Evolutionary conservation across 179 eudicot species (phyloP).

Genomic region (Actinidia chinensis): DNA sequence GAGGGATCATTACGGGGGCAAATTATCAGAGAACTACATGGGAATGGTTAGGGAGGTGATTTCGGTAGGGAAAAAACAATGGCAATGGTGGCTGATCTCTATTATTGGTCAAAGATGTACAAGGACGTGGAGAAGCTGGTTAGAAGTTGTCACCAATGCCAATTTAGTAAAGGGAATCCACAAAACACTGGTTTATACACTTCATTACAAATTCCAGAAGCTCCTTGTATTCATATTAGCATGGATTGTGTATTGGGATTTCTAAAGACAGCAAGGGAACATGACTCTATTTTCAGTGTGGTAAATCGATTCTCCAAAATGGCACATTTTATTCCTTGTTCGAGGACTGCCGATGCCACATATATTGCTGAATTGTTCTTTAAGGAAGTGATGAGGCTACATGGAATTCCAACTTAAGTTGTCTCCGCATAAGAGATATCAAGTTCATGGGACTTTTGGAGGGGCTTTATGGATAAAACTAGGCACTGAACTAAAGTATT

Average conservation of each 20-base stretch:
- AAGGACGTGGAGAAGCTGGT: background rate
- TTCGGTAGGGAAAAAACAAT: background rate
- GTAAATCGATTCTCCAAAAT: slow-evolving; percentile 2
- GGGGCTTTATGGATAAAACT: slow-evolving; percentile 9
- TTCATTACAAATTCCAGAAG: background rate
- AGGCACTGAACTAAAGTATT: background rate
- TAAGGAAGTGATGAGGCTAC: background rate
- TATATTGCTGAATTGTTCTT: background rate
- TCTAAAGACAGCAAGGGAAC: background rate
- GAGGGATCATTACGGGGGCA: background rate
- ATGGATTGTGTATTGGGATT: slow-evolving; percentile 6
- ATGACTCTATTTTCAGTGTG: background rate
- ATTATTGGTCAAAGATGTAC: slow-evolving; percentile 11
- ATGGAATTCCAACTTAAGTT: background rate
- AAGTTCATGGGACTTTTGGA: slow-evolving; percentile 4
- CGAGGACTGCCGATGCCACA: background rate
- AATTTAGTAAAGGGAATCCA: background rate
- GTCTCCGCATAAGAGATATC: background rate
- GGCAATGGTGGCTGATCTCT: background rate
- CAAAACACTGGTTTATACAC: slow-evolving; percentile 1
- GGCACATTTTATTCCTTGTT: slow-evolving; percentile 4
- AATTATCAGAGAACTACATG: slow-evolving; percentile 1
- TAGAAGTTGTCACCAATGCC: background rate
- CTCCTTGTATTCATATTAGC: slow-evolving; percentile 11
- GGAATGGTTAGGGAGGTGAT: background rate